Conservation (phyloP, 1,284 basidiomycete genomes). For the Melampsora americana region DNA sequence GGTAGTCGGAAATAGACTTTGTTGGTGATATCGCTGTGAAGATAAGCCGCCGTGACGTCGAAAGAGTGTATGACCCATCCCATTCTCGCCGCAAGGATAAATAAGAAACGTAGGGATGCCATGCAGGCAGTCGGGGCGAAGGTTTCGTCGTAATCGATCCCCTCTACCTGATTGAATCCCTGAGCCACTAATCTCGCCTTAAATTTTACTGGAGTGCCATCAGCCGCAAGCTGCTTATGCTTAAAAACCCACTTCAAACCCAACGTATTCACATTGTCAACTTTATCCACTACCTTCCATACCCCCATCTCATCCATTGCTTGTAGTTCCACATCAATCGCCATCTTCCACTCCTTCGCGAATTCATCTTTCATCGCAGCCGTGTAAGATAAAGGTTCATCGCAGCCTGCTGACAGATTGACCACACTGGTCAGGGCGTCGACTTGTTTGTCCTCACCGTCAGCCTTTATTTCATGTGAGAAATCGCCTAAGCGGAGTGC, state of each 20-base stretch:
- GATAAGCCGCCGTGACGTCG: too few relatives aligned
- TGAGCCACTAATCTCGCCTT: constrained; percentile 15
- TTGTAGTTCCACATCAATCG: neutral
- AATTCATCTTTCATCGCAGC: too few relatives aligned
- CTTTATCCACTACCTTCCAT: neutral
- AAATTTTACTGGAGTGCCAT: neutral
- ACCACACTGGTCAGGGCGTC: neutral
- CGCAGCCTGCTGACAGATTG: neutral
- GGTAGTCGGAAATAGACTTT: too few relatives aligned
- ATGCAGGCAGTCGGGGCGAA: too few relatives aligned
- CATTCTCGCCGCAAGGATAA: too few relatives aligned
- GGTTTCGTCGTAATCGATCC: constrained; percentile 8
- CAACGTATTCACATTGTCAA: neutral
- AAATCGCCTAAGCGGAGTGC: neutral
- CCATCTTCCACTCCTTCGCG: neutral
- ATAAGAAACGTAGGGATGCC: too few relatives aligned
- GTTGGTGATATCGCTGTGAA: too few relatives aligned
- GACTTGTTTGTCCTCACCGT: neutral
- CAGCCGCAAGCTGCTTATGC: neutral
- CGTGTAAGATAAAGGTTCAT: neutral
- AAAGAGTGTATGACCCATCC: too few relatives aligned
- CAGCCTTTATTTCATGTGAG: neutral
- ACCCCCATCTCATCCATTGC: neutral
- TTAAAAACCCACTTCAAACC: constrained; percentile 21
- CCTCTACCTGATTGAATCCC: constrained; percentile 12